Evolutionary conservation across 1,284 basidiomycete genomes (phyloP).

Genomic region (Ustilago tritici): DNA sequence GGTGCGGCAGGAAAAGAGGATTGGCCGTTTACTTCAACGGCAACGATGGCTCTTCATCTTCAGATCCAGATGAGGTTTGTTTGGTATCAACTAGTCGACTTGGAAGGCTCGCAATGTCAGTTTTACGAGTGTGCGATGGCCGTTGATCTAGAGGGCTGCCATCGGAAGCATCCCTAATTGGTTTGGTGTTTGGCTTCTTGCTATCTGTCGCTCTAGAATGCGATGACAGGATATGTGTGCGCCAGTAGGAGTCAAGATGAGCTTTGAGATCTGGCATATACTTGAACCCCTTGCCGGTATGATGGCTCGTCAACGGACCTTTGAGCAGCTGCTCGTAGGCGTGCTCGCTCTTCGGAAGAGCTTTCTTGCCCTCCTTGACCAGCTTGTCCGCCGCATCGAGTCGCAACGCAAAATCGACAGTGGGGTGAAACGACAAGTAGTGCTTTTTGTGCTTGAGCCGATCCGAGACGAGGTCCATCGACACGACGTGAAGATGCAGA

Average conservation of each 20-base stretch:
- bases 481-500: conserved; percentile 73
- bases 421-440: conserved; percentile 92
- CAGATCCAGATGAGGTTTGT: conserved; percentile 13
- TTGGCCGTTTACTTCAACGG: conserved; percentile 11
- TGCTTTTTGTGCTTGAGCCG: conserved; percentile 86
- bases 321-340: conserved; percentile 45
- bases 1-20: neutral
- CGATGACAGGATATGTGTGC: conserved; percentile 3
- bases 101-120: neutral
- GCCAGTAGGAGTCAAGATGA: conserved; percentile 39
- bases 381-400: conserved; percentile 73
- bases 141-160: neutral
- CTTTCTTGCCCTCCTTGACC: conserved; percentile 8
- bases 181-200: neutral
- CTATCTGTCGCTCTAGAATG: neutral
- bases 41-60: conserved; percentile 30
- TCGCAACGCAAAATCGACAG: conserved; percentile 85
- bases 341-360: conserved; percentile 21
- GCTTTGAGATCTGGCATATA: conserved; percentile 41
- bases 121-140: conserved; percentile 16
- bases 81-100: neutral
- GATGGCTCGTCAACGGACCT: conserved; percentile 31
- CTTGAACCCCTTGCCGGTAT: conserved; percentile 19
- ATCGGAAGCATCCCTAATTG: conserved; percentile 1
- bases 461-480: conserved; percentile 81